Evolutionary conservation across 1,284 basidiomycete genomes (phyloP).

Genomic region (Tausonia pullulans): DNA sequence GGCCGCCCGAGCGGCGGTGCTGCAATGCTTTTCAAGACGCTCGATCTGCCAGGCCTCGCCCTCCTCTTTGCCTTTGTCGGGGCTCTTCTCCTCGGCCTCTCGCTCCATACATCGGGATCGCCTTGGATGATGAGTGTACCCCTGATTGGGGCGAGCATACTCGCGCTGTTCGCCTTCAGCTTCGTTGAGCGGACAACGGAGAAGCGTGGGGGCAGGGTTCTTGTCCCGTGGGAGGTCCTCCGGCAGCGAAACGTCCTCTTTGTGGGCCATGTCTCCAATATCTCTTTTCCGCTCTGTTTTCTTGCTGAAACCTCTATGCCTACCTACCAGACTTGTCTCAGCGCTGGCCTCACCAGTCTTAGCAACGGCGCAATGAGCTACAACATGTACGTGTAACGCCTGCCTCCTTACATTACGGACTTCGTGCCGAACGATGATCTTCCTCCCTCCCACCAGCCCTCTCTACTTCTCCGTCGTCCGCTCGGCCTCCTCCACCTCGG

Average conservation of each 20-base stretch:
- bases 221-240: slow-evolving; percentile 6
- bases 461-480: slow-evolving; percentile 34
- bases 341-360: slow-evolving; percentile 12
- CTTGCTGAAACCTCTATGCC: neutral
- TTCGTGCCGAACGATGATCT: neutral
- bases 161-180: slow-evolving; percentile 49
- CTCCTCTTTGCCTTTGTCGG: slow-evolving; percentile 64
- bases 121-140: no score
- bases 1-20: no score
- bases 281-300: neutral
- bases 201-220: neutral
- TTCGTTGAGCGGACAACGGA: slow-evolving; percentile 50
- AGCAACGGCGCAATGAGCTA: slow-evolving; percentile 47
- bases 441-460: slow-evolving; percentile 21
- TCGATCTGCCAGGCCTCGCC: slow-evolving; percentile 62
- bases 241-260: slow-evolving; percentile 9
- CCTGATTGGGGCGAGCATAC: slow-evolving; percentile 35
- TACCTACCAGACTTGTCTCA: neutral
- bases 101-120: slow-evolving; percentile 63
- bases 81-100: slow-evolving; percentile 62
- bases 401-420: neutral
- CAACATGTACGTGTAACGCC: slow-evolving; percentile 50
- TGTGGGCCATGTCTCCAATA: neutral
- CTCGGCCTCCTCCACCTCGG: slow-evolving; percentile 25
- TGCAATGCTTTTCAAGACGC: neutral